Base-by-base conservation (phyloP, 2,329 filamentous ascomycete genomes). In the Colletotrichum truncatum region DNA sequence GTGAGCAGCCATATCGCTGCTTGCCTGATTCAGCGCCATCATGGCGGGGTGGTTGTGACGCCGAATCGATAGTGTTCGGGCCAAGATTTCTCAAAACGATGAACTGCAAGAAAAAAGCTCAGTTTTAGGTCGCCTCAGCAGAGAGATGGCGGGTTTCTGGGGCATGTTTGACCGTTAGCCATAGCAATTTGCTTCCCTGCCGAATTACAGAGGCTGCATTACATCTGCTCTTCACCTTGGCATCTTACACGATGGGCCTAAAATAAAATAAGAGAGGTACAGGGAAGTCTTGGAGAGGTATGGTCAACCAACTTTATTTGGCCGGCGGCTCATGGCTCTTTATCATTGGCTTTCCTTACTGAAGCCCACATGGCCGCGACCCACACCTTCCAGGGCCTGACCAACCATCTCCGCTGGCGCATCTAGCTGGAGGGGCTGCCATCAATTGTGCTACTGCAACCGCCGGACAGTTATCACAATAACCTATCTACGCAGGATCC, bases 361-460 rank as follows among this genome's bases (percentile, higher is more conserved):
- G 54, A 4, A 52, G n/a, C 9, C 59, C 52, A 53, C 30, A 39
- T 48, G 59, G 45, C 18, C 7, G 6, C 21, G 23, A 18, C 45
- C 43, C 59, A 52, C 51, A 23, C 30, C 46, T 21, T 32, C 14
- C 3, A 16, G 36, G 36, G 6, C 32, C 59, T 41, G 32, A 16
- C 59, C 59, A 66, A 66, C 59, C 59, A 64, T 48, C 45, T 41
- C 26, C 28, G 46, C 57, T 28, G 26, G 23, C 26, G 32, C 39
- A 54, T 48, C 34, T 43, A 30, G 16, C 26, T 39, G 57, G 9
- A 65, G 55, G 30, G 46, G 43, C 36, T 26, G 30, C 46, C 36
- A 30, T 66, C 45, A 66, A 51, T 51, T 46, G 59, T 66, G 51
- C 64, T 66, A 66, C 64, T 66, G 64, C 64, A 65, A 65, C 49